Evolutionary conservation across 148 eudicot genomes (phyloP), one percentile per base, ranked within the genome.

Genomic region (Fallopia convolvulus): DNA sequence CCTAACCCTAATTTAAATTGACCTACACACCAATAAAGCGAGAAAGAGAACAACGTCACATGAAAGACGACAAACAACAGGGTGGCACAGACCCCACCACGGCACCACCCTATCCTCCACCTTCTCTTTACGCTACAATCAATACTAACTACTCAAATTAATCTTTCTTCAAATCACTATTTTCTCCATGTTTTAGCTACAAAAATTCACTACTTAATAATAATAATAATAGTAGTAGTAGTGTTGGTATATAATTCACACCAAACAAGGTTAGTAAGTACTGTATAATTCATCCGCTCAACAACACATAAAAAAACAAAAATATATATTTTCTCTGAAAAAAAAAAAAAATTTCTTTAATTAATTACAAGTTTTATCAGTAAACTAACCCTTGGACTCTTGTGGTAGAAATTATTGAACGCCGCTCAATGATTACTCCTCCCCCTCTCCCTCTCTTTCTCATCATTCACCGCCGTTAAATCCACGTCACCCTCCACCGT

Each of bases 361-460:
- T 30, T 65, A 65, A 30, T 65, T 65, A 65, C 70, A 65, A 65
- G 3, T 30, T 4, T 41, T 11, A 30, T 8, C 68, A 23, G 36
- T 23, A 26, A 61, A 8, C 68, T 61, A 61, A 65, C 18, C 70
- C 18, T 26, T 65, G 70, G 70, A 65, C 65, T 58, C 18, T 56
- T 20, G 65, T 21, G 18, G 40, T 30, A 65, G 39, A 2, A 65
- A 65, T 65, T 30, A 65, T 65, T 30, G 70, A 14, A 32, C 70
- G 70, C 41, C 40, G 70, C 33, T 65, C 70, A 65, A 65, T 65
- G 70, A 65, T 65, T 65, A 32, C 70, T 65, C 65, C 21, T 56
- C 12, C 63, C 63, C 12, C 8, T 50, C 56, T 32, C 13, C 11
- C 70, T 63, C 40, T 65, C 70, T 65, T 65, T 65, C 70, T 14